A percentile compares a stretch with the other conserved stretches of the same genome.
Evolutionary conservation across 2,329 filamentous ascomycete species (phyloP).

Genomic region (Aspergillus eucalypticola): DNA sequence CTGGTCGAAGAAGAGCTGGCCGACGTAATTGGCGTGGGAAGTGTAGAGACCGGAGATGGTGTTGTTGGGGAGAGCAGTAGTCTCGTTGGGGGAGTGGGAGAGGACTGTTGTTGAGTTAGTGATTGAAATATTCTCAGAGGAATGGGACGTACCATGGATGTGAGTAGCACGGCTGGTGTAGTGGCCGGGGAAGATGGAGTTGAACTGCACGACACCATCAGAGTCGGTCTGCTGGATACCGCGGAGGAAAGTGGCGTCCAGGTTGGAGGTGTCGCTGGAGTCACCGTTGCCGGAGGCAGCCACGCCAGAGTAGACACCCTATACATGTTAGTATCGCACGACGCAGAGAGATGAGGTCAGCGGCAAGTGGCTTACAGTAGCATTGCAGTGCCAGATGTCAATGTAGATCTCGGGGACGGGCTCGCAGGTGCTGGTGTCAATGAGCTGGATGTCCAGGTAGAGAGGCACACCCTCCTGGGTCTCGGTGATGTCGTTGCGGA

Average conservation of each 20-base stretch:
- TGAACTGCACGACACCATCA: constrained; percentile 46
- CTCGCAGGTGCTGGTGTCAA: constrained; percentile 45
- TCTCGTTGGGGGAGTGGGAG: constrained; percentile 33
- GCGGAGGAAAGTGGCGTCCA: constrained; percentile 48
- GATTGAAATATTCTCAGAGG: neutral
- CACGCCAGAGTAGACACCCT: constrained; percentile 45
- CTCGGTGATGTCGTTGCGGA: constrained; percentile 40
- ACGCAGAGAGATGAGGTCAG: neutral
- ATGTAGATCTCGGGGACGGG: constrained; percentile 40
- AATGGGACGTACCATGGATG: constrained; percentile 31
- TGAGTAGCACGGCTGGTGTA: constrained; percentile 44
- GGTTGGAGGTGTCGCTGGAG: constrained; percentile 38
- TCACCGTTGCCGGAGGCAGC: constrained; percentile 40
- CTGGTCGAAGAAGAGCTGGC: constrained; percentile 67
- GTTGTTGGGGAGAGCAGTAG: constrained; percentile 48
- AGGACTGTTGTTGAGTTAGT: constrained; percentile 26
- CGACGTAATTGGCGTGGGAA: constrained; percentile 57
- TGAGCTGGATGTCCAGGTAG: constrained; percentile 43
- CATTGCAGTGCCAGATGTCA: constrained; percentile 34
- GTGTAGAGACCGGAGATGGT: constrained; percentile 50
- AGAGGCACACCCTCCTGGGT: constrained; percentile 39
- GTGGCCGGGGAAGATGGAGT: constrained; percentile 49
- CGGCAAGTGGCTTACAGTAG: constrained; percentile 28
- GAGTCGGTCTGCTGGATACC: constrained; percentile 47
- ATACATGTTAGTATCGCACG: neutral